phyloP scores from a whole-genome alignment of 805 yeast species.

The Clavispora asparagi region DNA sequence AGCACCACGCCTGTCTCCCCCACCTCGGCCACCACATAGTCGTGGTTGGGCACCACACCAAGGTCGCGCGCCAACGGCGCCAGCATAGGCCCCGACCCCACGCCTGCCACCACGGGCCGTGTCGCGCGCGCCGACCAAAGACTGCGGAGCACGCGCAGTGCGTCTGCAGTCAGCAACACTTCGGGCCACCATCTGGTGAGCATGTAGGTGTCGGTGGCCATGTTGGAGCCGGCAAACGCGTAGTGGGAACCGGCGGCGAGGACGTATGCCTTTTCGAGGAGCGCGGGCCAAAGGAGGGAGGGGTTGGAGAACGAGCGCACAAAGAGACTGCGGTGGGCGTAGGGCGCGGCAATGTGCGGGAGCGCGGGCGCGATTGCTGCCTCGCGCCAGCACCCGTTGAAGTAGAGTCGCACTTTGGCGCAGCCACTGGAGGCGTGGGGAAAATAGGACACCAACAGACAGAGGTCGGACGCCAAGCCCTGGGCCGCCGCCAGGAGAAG shows the following conservation, averaged over 20 bases:
- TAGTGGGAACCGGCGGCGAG: conserved; percentile 55
- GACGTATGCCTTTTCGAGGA: conserved; percentile 75
- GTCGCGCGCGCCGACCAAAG: conserved; percentile 21
- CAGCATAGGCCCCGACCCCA: conserved; percentile 60
- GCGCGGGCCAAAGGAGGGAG: conserved; percentile 54
- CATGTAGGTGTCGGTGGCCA: conserved; percentile 61
- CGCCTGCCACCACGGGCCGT: conserved; percentile 46
- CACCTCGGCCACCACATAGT: conserved; percentile 49
- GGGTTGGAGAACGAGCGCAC: conserved; percentile 33
- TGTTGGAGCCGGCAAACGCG: conserved; percentile 67
- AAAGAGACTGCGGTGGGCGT: conserved; percentile 21
- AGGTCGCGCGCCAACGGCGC: conserved; percentile 25
- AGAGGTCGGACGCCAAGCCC: conserved; percentile 10
- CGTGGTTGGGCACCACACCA: conserved; percentile 56
- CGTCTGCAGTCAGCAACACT: conserved; percentile 6
- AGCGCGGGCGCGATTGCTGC: conserved; percentile 44
- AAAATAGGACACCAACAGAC: conserved; percentile 18
- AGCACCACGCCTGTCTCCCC: conserved; percentile 8
- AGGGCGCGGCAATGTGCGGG: conserved; percentile 27
- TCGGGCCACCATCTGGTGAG: conserved; percentile 77
- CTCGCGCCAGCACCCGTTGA: conserved; percentile 51
- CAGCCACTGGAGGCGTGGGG: not conserved
- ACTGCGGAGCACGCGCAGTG: conserved; percentile 12
- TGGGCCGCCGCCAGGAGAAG: conserved; percentile 43
- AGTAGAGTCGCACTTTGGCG: conserved; percentile 32